phyloP scores from a whole-genome alignment of 1,284 basidiomycete species.

The Dichomitus squalens region DNA sequence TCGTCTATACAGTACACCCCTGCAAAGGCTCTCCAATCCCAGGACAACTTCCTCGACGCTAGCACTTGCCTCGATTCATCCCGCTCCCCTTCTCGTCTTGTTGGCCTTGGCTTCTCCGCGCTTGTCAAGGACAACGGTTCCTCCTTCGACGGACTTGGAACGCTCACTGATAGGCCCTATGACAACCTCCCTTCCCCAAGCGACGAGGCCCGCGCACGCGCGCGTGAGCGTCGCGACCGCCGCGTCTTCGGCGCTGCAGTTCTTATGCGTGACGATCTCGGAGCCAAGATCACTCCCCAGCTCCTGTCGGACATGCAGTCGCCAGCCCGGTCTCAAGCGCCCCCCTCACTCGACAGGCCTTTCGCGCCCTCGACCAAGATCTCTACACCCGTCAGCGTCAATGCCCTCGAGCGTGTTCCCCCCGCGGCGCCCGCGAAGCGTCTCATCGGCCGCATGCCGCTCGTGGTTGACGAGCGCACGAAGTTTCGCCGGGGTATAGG shows the following conservation, averaged over 20 bases:
- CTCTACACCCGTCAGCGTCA: not conserved
- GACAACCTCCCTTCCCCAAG: conserved; percentile 4
- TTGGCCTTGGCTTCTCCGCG: conserved; percentile 29
- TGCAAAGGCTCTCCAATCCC: not conserved
- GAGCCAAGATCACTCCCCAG: not conserved
- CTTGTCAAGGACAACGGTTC: conserved; percentile 26
- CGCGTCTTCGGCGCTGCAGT: not conserved
- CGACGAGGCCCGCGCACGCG: conserved; percentile 7
- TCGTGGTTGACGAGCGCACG: not conserved
- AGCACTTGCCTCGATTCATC: not conserved
- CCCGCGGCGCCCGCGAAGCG: conserved; percentile 1
- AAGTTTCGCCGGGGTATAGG: not conserved
- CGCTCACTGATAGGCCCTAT: conserved; percentile 11
- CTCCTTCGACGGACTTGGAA: conserved; percentile 28
- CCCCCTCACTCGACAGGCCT: not conserved
- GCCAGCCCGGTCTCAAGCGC: not conserved
- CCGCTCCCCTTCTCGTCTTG: not conserved
- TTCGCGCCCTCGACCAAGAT: not conserved
- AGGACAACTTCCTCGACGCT: not conserved
- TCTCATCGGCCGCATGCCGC: not conserved
- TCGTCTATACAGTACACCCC: not conserved
- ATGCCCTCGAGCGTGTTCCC: not conserved
- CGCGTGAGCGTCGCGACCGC: not conserved
- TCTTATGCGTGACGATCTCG: not conserved
- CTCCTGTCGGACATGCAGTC: not conserved